A percentile compares a stretch with the other conserved stretches of the same genome.
Conservation (phyloP, 768 basidiomycete species). For the Suillus weaverae region DNA sequence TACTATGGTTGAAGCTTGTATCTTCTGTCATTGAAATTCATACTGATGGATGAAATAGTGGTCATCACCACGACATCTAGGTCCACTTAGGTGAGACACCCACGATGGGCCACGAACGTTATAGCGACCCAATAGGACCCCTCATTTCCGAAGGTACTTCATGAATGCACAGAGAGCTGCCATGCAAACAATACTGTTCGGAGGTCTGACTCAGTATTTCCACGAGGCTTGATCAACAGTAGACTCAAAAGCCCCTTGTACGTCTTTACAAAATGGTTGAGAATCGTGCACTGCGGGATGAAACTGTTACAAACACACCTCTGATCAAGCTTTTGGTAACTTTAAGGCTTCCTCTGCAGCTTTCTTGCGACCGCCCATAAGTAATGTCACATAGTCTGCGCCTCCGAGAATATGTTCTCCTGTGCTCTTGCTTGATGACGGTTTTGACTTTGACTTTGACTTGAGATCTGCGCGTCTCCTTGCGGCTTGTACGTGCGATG, state of each 20-base stretch:
- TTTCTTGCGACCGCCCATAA: conserved; percentile 71
- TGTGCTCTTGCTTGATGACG: background rate
- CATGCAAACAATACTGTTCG: background rate
- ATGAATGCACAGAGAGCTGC: background rate
- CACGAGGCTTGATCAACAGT: background rate
- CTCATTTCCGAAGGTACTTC: background rate
- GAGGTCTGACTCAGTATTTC: background rate
- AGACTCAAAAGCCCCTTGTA: background rate
- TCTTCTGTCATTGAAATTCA: background rate
- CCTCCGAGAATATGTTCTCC: conserved; percentile 60
- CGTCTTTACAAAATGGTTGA: conserved; percentile 69
- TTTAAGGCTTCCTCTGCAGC: conserved; percentile 67
- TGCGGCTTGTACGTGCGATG: conserved; percentile 19
- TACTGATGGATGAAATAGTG: background rate
- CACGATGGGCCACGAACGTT: background rate
- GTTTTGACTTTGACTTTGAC: conserved; percentile 17
- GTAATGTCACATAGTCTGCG: conserved; percentile 73
- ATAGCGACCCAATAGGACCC: background rate
- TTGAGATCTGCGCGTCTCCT: conserved; percentile 31
- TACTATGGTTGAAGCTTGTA: background rate
- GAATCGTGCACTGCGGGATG: conserved; percentile 67
- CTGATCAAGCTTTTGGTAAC: conserved; percentile 36
- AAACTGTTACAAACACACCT: conserved; percentile 39
- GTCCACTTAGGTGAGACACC: background rate
- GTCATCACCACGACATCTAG: background rate